Conservation (phyloP, 2,329 filamentous ascomycete genomes). For the Proliferodiscus dingleyae region DNA sequence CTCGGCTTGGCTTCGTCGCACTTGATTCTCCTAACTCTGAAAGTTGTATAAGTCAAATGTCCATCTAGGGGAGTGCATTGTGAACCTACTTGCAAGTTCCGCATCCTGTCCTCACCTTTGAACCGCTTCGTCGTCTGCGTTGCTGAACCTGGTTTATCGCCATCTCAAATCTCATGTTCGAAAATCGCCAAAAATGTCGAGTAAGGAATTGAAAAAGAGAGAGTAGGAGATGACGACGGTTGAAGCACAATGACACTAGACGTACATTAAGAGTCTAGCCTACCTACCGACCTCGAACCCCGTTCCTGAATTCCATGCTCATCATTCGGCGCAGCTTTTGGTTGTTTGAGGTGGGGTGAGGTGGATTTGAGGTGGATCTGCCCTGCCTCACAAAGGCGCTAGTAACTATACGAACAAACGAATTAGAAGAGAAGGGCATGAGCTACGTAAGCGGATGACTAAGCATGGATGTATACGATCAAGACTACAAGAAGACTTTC, state of each 20-base stretch:
- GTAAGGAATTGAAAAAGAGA: constrained; percentile 10
- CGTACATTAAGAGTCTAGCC: constrained; percentile 8
- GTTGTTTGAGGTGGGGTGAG: constrained; percentile 7
- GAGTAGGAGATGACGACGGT: constrained; percentile 9
- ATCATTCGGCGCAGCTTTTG: not conserved
- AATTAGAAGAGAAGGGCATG: constrained; percentile 12
- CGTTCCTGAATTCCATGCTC: constrained; percentile 8
- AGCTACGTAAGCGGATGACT: constrained; percentile 10
- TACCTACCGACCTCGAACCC: constrained; percentile 8
- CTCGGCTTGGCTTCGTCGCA: constrained; percentile 23
- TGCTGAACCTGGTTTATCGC: constrained; percentile 14
- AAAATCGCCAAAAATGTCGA: constrained; percentile 10
- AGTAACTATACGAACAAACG: constrained; percentile 12
- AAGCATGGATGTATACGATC: constrained; percentile 6
- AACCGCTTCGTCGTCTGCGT: constrained; percentile 14
- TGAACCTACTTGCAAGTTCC: constrained; percentile 20
- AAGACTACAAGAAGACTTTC: constrained; percentile 13
- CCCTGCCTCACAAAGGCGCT: constrained; percentile 10
- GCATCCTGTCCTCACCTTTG: constrained; percentile 18
- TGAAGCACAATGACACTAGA: constrained; percentile 8
- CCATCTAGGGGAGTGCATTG: constrained; percentile 8
- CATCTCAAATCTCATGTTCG: constrained; percentile 13
- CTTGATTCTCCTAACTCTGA: constrained; percentile 20
- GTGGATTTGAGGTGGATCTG: constrained; percentile 6
- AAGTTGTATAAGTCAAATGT: constrained; percentile 9